phyloP scores from a whole-genome alignment of 1,284 basidiomycete genomes.

The Fistulina hepatica region DNA sequence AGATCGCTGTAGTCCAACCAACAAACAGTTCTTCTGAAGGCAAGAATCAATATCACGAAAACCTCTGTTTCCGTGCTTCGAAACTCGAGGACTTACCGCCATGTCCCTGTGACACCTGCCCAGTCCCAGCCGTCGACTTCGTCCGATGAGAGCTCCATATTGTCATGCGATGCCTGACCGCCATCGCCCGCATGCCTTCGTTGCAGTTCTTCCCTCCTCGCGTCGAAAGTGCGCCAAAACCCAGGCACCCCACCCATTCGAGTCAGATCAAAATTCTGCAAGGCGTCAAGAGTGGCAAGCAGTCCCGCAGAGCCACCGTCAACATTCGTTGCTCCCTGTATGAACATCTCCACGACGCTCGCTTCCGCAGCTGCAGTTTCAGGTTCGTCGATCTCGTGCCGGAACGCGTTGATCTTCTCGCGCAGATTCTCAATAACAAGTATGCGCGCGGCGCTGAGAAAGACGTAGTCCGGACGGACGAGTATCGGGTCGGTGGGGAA shows the following conservation, averaged over 20 bases:
- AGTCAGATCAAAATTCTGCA: constrained; percentile 33
- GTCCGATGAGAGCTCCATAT: constrained; percentile 15
- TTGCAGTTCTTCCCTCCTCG: constrained; percentile 11
- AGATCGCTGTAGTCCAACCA: constrained; percentile 50
- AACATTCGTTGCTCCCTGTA: too few species aligned
- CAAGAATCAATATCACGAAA: not conserved
- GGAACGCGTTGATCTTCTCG: constrained; percentile 13
- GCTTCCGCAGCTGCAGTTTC: not conserved
- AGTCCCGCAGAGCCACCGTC: too few species aligned
- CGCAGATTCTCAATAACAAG: constrained; percentile 29
- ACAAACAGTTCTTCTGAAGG: constrained; percentile 38
- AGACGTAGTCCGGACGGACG: constrained; percentile 30
- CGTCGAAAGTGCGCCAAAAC: constrained; percentile 27
- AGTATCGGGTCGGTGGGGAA: constrained; percentile 22
- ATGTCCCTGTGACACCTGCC: constrained; percentile 44
- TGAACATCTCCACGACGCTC: constrained; percentile 9
- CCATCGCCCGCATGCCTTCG: constrained; percentile 3
- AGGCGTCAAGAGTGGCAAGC: constrained; percentile 23
- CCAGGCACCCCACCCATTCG: constrained; percentile 36
- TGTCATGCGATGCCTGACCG: constrained; percentile 5
- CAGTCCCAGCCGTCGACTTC: constrained; percentile 39
- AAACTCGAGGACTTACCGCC: constrained; percentile 35
- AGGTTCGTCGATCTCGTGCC: not conserved
- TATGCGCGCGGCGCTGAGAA: constrained; percentile 28
- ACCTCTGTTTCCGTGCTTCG: not conserved